Conservation (phyloP, 2,329 filamentous ascomycete genomes). For the Arthrobotrys musiformis region DNA sequence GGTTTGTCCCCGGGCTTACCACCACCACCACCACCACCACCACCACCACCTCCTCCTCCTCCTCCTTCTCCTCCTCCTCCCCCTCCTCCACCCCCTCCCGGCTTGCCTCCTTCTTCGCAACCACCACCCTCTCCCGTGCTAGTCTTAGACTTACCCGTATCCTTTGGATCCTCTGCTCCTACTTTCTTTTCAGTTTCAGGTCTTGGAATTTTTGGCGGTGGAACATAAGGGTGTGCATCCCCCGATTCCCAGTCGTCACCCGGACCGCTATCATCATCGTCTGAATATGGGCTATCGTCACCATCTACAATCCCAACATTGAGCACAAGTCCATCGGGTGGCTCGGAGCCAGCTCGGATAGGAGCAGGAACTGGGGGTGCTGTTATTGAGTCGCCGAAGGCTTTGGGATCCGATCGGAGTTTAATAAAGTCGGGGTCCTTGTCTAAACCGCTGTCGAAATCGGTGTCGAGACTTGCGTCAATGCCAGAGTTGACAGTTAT, state of each 20-base stretch:
- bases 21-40: too few species aligned
- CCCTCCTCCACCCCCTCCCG: too few species aligned
- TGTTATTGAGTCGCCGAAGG: constrained; percentile 4
- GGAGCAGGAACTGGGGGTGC: not conserved
- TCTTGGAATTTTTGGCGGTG: not conserved
- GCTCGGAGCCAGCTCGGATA: too few species aligned
- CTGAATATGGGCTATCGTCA: not conserved
- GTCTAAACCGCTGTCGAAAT: not conserved
- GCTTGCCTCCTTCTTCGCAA: too few species aligned
- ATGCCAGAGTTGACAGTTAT: not conserved
- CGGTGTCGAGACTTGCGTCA: not conserved
- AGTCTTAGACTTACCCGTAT: too few species aligned
- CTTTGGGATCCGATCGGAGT: constrained; percentile 14
- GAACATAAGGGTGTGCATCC: not conserved
- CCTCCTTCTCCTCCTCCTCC: too few species aligned
- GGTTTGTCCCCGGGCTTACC: too few species aligned
- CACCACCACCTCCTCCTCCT: too few species aligned
- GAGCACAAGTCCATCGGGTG: constrained; percentile 2
- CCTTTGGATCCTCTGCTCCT: too few species aligned
- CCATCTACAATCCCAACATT: not conserved
- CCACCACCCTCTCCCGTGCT: too few species aligned
- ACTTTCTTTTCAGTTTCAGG: not conserved
- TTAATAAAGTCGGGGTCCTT: constrained; percentile 12
- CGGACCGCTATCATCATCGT: not conserved
- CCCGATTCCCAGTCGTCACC: not conserved